Percentiles rank a stretch among this genome's conserved stretches.
These are phyloP conservation scores for Moricandia moricandioides DNA, from an alignment of 345 rosid genomes.

Conservation along the genomic window DNA sequence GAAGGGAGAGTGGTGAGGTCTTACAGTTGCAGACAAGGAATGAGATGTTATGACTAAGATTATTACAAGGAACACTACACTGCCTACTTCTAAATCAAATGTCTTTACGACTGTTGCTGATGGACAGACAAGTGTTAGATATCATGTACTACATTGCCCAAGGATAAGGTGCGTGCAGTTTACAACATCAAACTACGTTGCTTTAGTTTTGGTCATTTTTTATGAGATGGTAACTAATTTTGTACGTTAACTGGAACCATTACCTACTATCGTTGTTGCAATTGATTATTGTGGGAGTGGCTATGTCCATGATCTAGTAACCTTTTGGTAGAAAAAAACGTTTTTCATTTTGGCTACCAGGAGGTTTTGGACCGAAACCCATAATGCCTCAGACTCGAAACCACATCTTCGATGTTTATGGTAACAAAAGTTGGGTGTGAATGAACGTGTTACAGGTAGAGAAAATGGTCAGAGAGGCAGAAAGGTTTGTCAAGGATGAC, in stretches of 20 bases:
- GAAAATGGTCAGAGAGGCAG: conserved; percentile 85
- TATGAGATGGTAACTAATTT: background rate
- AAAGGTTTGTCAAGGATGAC: conserved; percentile 82
- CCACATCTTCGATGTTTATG: background rate
- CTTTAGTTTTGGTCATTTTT: background rate
- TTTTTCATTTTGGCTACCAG: background rate
- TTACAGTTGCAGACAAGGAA: too few species aligned
- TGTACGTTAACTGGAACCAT: background rate
- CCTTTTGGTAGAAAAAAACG: background rate
- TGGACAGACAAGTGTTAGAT: too few species aligned
- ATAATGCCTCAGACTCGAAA: too few species aligned
- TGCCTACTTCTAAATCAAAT: too few species aligned
- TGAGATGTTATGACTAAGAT: conserved; percentile 65
- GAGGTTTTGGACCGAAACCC: too few species aligned
- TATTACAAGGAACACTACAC: too few species aligned
- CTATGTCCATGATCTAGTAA: background rate
- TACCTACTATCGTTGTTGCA: background rate
- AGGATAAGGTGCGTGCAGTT: conserved; percentile 64
- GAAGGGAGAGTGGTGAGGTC: too few species aligned
- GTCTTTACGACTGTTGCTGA: too few species aligned
- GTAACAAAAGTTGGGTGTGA: conserved; percentile 2
- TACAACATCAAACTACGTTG: background rate
- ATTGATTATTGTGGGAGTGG: background rate
- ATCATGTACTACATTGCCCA: conserved; percentile 65
- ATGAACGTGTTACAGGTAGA: conserved; percentile 54